Conservation (phyloP, 2,329 filamentous ascomycete species). For the Colletotrichum cordylinicola region DNA sequence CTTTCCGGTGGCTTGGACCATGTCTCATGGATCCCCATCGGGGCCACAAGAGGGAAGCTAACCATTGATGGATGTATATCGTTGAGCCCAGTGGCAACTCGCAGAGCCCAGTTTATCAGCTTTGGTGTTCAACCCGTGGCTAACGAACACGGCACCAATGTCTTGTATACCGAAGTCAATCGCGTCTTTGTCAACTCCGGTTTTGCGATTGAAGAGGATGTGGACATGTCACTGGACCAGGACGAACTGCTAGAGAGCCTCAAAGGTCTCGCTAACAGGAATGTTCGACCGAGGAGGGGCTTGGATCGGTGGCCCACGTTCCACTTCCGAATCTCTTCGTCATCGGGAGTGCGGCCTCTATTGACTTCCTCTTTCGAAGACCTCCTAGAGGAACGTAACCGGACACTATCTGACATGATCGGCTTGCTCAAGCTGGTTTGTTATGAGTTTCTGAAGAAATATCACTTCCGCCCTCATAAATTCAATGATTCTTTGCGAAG, state of each 20-base stretch:
- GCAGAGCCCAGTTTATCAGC: constrained; percentile 80
- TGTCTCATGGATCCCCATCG: constrained; percentile 72
- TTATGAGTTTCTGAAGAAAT: constrained; percentile 75
- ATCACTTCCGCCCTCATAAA: constrained; percentile 68
- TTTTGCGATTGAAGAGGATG: constrained; percentile 70
- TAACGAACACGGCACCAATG: constrained; percentile 60
- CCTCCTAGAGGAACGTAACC: constrained; percentile 50
- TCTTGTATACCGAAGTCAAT: constrained; percentile 82
- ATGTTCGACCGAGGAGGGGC: constrained; percentile 63
- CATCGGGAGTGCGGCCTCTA: not conserved
- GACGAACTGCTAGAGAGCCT: constrained; percentile 43
- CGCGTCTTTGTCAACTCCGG: constrained; percentile 75
- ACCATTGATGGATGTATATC: constrained; percentile 76
- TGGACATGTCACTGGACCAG: constrained; percentile 36
- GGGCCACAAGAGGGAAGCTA: constrained; percentile 67
- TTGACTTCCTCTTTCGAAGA: constrained; percentile 26
- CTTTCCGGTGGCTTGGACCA: constrained; percentile 60
- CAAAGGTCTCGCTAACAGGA: constrained; percentile 50
- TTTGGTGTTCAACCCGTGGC: constrained; percentile 73
- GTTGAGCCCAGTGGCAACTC: constrained; percentile 71
- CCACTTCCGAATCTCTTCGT: constrained; percentile 68
- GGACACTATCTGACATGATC: constrained; percentile 55
- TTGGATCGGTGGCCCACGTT: constrained; percentile 92
- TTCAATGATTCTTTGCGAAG: constrained; percentile 22
- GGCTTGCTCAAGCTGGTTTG: constrained; percentile 74